Conservation (phyloP, 129 eudicot species). For the Escallonia rubra region DNA sequence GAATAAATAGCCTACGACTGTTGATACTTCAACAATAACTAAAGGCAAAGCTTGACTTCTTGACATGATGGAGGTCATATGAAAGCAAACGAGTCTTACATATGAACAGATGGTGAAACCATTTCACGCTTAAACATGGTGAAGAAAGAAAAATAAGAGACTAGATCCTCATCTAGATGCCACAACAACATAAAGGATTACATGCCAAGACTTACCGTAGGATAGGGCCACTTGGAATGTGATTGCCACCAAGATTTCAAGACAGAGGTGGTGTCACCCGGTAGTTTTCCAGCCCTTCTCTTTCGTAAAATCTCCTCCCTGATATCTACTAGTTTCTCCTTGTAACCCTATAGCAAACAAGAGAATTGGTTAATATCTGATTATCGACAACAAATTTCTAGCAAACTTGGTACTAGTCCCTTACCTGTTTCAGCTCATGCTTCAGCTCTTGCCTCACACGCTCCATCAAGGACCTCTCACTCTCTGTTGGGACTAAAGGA, state of each 20-base stretch:
- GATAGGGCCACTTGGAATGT: slow-evolving; percentile 90
- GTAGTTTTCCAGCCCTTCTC: slow-evolving; percentile 88
- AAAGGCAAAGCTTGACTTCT: no score
- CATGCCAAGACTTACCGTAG: slow-evolving; percentile 46
- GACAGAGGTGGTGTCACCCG: slow-evolving; percentile 89
- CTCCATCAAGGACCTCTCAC: slow-evolving; percentile 85
- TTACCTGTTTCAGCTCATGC: slow-evolving; percentile 79
- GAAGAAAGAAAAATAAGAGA: no score
- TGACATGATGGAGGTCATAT: no score
- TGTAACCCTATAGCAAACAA: slow-evolving; percentile 49
- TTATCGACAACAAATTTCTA: neutral
- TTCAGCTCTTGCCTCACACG: slow-evolving; percentile 85
- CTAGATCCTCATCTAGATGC: no score
- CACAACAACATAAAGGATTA: no score
- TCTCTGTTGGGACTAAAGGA: slow-evolving; percentile 79
- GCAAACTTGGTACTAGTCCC: neutral
- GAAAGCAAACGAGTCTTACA: no score
- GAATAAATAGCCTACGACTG: no score
- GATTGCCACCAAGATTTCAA: slow-evolving; percentile 95
- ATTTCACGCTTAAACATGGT: no score
- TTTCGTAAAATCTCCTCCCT: slow-evolving; percentile 85
- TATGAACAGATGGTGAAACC: no score
- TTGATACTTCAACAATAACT: no score
- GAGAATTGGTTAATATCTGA: neutral
- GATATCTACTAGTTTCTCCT: slow-evolving; percentile 80